These are phyloP conservation scores for Candida orba DNA, from an alignment of 805 yeast species.

Conservation along the genomic window DNA sequence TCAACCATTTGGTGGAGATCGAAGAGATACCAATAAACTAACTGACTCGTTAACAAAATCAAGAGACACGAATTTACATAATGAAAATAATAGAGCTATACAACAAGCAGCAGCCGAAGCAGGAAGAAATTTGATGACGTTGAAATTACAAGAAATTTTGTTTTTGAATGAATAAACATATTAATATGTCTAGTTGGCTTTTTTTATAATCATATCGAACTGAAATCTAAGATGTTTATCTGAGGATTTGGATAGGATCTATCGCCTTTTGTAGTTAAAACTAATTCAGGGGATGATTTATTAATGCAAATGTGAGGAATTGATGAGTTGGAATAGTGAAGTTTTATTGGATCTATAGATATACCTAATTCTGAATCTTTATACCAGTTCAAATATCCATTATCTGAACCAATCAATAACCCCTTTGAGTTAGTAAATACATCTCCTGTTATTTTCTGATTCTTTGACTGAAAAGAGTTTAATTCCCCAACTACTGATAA, in stretches of 20 bases:
- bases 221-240: slow-evolving; percentile 4
- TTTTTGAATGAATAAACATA: slow-evolving; percentile 18
- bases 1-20: not conserved
- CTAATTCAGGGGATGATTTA: slow-evolving; percentile 11
- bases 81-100: slow-evolving; percentile 2
- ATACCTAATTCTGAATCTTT: slow-evolving; percentile 21
- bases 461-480: slow-evolving; percentile 5
- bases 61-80: not conserved
- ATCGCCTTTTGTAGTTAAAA: slow-evolving; percentile 16
- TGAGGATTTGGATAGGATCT: slow-evolving; percentile 9
- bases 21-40: not conserved
- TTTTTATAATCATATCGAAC: not conserved
- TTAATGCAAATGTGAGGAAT: slow-evolving; percentile 13
- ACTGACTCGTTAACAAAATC: not conserved
- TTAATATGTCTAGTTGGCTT: not conserved
- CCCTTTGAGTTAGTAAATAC: slow-evolving; percentile 19
- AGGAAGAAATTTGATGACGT: slow-evolving; percentile 17
- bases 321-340: slow-evolving; percentile 2
- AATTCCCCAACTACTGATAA: slow-evolving; percentile 10
- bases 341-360: not conserved
- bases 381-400: slow-evolving; percentile 16
- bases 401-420: slow-evolving; percentile 22
- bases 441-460: slow-evolving; percentile 22
- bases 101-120: slow-evolving; percentile 17
- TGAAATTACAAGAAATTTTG: slow-evolving; percentile 22